Evolutionary conservation across 2,329 filamentous ascomycete species (phyloP).

Genomic region (Diaporthe sp.): DNA sequence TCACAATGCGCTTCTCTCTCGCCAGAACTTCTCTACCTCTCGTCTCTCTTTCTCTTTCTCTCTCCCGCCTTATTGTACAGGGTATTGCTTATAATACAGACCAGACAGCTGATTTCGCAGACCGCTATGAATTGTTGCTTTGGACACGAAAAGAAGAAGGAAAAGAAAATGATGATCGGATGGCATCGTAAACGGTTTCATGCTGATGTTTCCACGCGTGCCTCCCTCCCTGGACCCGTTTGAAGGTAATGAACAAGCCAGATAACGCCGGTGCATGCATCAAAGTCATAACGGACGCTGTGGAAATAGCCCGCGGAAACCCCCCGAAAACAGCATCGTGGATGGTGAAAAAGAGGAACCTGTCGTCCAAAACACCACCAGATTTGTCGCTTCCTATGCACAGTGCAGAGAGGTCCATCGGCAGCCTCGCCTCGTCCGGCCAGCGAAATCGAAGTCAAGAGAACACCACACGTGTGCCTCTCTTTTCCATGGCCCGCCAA

Average conservation of each 20-base stretch:
- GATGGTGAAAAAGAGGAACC: neutral
- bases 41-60: no score
- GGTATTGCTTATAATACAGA: slow-evolving; percentile 37
- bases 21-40: neutral
- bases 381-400: neutral
- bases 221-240: neutral
- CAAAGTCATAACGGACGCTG: slow-evolving; percentile 22
- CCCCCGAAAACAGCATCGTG: neutral
- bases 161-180: neutral
- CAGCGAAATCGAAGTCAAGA: neutral
- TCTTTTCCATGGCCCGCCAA: neutral
- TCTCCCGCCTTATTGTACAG: slow-evolving; percentile 28
- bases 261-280: slow-evolving; percentile 21
- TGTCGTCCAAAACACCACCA: slow-evolving; percentile 13
- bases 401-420: neutral
- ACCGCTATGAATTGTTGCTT: slow-evolving; percentile 25
- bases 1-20: neutral
- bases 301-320: neutral
- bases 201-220: slow-evolving; percentile 5
- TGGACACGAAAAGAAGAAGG: slow-evolving; percentile 10
- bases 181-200: slow-evolving; percentile 16
- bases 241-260: neutral
- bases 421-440: neutral
- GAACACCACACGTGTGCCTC: neutral
- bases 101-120: neutral